Evolutionary conservation across 129 eudicot species (phyloP), one percentile per base, ranked within the genome.

Genomic region (Tagetes patula): DNA sequence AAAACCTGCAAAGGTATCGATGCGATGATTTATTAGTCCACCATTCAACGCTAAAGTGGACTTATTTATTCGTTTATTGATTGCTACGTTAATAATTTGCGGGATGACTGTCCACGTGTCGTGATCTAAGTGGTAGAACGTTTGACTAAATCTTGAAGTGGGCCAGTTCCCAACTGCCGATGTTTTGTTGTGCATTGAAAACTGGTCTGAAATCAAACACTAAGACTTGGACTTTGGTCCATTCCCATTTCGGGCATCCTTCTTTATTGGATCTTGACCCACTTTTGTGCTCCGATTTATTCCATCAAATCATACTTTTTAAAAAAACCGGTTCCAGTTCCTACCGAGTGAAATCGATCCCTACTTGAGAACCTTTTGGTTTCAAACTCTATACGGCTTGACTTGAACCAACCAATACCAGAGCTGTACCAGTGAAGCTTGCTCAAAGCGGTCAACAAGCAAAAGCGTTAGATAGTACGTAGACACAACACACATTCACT

Each of bases 161-260:
- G 62, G 68, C 82, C 77, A 34, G 34, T 27, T 32, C 73, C 10
- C 78, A 79, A 74, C 82, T 79, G 82, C 78, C 82, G 4, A 65
- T 54, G 42, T 79, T 79, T 72, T 73, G 73, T 53, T 64, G 68
- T 56, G 50, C 82, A 78, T 71, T 71, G 43, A 79, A 72, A 79
- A 69, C 30, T 77, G 65, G 77, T 63, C 60, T 78, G 67, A 71
- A 78, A 77, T 67, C 72, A 72, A 41, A 62, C 77, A 54, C 59
- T 54, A 64, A 79, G 40, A 53, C 56, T 64, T 71, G 50, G 49
- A 64, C 68, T 71, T 64, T 20, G 82, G 82, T 79, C 78, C 78
- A 79, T 79, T 46, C 54, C 82, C 56, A 65, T 79, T 72, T 79
- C 69, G 48, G 78, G 82, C 60, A 36, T 65, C 30, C 60, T 49